These are phyloP conservation scores for Vitellaria paradoxa DNA, from an alignment of 179 eudicot genomes.

Conservation along the genomic window DNA sequence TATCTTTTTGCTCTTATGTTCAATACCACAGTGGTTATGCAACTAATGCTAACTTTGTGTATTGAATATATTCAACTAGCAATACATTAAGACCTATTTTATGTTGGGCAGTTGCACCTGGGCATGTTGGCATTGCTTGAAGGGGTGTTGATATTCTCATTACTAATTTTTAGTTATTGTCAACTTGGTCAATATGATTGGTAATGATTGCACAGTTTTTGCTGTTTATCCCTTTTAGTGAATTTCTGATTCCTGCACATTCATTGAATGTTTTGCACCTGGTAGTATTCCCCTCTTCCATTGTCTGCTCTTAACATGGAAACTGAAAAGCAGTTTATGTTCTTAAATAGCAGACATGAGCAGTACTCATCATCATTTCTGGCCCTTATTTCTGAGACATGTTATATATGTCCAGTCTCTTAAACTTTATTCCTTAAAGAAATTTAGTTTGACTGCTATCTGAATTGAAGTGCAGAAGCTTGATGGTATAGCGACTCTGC, in stretches of 20 bases:
- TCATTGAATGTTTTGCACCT: neutral
- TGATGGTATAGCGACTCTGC: slow-evolving; percentile 70
- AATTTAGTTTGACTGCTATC: slow-evolving; percentile 7
- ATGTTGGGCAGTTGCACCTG: neutral
- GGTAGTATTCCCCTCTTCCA: neutral
- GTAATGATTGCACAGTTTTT: neutral
- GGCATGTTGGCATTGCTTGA: neutral
- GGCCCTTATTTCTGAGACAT: neutral
- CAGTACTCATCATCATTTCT: neutral
- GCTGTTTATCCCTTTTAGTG: neutral
- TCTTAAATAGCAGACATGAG: neutral
- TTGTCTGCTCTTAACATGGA: neutral
- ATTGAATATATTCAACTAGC: neutral
- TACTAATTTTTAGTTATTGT: neutral
- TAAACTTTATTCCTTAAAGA: neutral
- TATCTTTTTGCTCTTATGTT: neutral
- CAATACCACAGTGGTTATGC: neutral
- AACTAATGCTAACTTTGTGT: neutral
- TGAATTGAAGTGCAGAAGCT: slow-evolving; percentile 65
- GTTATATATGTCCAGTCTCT: neutral
- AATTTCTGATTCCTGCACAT: neutral
- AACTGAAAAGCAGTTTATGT: neutral
- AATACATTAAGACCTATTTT: neutral
- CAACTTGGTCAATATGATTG: neutral
- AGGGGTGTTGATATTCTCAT: neutral